Percentiles rank a stretch among this genome's conserved stretches.
Conservation (phyloP, 2,329 filamentous ascomycete species). For the Penicillium decumbens region DNA sequence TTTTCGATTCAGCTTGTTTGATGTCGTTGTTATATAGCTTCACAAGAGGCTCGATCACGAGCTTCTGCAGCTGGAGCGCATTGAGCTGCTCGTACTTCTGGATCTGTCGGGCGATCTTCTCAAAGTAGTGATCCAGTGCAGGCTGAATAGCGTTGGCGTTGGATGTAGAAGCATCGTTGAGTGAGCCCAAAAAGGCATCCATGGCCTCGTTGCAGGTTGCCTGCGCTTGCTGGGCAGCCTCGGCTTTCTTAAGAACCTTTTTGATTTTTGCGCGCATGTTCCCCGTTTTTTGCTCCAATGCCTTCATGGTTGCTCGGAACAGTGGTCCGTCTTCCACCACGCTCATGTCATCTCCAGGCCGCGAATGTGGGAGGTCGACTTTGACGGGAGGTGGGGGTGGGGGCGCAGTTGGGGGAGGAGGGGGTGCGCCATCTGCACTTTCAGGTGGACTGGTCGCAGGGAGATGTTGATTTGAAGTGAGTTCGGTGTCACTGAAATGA, state of each 20-base stretch:
- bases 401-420: conserved; percentile 21
- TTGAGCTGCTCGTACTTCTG: conserved; percentile 81
- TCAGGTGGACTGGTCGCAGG: conserved; percentile 32
- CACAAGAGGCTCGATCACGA: conserved; percentile 89
- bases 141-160: conserved; percentile 97
- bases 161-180: conserved; percentile 80
- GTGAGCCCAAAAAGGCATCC: conserved; percentile 72
- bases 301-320: conserved; percentile 94
- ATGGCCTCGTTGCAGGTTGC: conserved; percentile 81
- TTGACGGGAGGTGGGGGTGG: conserved; percentile 54
- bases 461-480: conserved; percentile 33
- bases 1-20: conserved; percentile 94
- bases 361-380: conserved; percentile 80
- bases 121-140: conserved; percentile 95
- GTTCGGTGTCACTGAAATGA: conserved; percentile 67
- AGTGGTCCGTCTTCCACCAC: conserved; percentile 87
- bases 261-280: conserved; percentile 95
- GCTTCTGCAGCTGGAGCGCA: conserved; percentile 74
- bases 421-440: conserved; percentile 21
- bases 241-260: conserved; percentile 89
- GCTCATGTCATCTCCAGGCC: conserved; percentile 78
- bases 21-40: conserved; percentile 94
- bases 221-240: conserved; percentile 77
- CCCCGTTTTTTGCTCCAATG: conserved; percentile 90
- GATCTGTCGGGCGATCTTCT: conserved; percentile 91